A percentile compares a stretch with the other conserved stretches of the same genome.
Conservation (phyloP, 345 rosid genomes). For the Gossypium stocksii region DNA sequence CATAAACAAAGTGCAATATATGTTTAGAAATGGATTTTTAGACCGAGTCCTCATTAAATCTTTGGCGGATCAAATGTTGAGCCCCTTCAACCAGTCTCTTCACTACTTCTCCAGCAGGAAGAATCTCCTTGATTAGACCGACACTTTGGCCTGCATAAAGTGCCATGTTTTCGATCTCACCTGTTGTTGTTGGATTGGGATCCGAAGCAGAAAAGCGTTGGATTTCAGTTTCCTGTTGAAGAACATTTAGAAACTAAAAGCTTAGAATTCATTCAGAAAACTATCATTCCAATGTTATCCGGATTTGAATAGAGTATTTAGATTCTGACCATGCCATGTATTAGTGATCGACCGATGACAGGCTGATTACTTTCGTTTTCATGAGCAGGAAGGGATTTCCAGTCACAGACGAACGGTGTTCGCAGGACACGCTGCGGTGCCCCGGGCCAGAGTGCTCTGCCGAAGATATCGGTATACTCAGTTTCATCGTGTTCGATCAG, state of each 20-base stretch:
- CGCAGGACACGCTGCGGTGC: constrained; percentile 69
- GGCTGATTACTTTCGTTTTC: constrained; percentile 69
- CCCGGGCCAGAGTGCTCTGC: constrained; percentile 78
- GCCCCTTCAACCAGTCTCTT: constrained; percentile 61
- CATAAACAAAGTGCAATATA: too few species aligned
- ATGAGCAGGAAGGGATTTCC: constrained; percentile 51
- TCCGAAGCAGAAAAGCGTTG: constrained; percentile 58
- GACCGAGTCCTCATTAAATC: background rate
- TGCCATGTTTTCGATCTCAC: constrained; percentile 82
- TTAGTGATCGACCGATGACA: constrained; percentile 55
- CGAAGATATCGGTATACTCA: constrained; percentile 64
- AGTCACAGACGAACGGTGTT: constrained; percentile 61
- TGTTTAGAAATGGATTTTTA: background rate
- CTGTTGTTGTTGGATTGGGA: constrained; percentile 60
- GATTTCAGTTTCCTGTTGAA: constrained; percentile 65
- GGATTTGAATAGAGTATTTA: too few species aligned
- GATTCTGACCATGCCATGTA: constrained; percentile 55
- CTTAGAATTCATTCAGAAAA: background rate
- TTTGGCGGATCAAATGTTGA: constrained; percentile 39
- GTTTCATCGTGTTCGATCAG: constrained; percentile 60
- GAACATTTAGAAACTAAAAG: background rate
- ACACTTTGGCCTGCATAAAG: constrained; percentile 86
- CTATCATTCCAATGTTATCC: background rate
- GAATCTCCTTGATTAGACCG: constrained; percentile 68
- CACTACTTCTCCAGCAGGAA: constrained; percentile 67